These are phyloP conservation scores for Phytophthora megakarya DNA, from an alignment of 352 stramenopile species.

Conservation along the genomic window DNA sequence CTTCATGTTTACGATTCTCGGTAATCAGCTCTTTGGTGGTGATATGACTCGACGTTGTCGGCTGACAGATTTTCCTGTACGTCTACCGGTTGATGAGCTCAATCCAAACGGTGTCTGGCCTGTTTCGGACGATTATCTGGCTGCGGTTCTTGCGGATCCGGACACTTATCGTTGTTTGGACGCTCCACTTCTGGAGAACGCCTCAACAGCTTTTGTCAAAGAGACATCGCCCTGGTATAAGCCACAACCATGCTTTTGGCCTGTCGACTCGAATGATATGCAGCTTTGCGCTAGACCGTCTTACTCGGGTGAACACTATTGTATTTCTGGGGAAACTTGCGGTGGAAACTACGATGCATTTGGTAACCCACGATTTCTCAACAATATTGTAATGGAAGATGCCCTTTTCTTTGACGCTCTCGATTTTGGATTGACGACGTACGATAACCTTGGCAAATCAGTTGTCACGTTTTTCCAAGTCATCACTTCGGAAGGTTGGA, in stretches of 20 bases:
- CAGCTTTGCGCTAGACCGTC: slow-evolving; percentile 61
- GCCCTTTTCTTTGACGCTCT: slow-evolving; percentile 57
- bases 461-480: slow-evolving; percentile 93
- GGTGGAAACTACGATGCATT: slow-evolving; percentile 70
- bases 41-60: slow-evolving; percentile 77
- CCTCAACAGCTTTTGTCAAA: slow-evolving; percentile 44
- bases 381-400: slow-evolving; percentile 44
- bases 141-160: slow-evolving; percentile 43
- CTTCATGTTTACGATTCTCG: slow-evolving; percentile 89
- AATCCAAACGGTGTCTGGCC: slow-evolving; percentile 15
- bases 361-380: slow-evolving; percentile 69
- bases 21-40: slow-evolving; percentile 84
- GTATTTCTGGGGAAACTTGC: slow-evolving; percentile 44
- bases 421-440: slow-evolving; percentile 92
- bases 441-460: slow-evolving; percentile 87
- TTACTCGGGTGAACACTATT: slow-evolving; percentile 57
- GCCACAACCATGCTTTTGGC: slow-evolving; percentile 91
- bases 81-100: slow-evolving; percentile 42
- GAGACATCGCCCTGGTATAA: slow-evolving; percentile 69
- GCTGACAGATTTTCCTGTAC: slow-evolving; percentile 80
- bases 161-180: slow-evolving; percentile 45
- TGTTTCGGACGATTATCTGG: slow-evolving; percentile 8
- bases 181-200: slow-evolving; percentile 46
- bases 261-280: slow-evolving; percentile 77
- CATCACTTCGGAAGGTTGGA: slow-evolving; percentile 95